Percentiles rank a stretch among this genome's conserved stretches.
phyloP scores from a whole-genome alignment of 495 filamentous ascomycete genomes.

The Aspergillus affinis region DNA sequence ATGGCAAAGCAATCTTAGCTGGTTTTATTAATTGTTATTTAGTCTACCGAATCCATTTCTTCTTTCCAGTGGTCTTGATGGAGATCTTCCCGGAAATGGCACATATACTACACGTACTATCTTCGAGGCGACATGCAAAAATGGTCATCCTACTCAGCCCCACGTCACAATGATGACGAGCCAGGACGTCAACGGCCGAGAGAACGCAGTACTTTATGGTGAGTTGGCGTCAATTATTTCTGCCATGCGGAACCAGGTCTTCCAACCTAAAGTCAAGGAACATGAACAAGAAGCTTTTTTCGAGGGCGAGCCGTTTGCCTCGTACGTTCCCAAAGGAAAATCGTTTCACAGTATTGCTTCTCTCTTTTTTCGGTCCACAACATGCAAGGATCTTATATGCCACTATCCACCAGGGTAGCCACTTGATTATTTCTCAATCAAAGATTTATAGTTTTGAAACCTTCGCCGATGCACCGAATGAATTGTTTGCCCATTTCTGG shows the following conservation, averaged over 20 bases:
- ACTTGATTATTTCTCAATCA: neutral
- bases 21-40: neutral
- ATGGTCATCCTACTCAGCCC: neutral
- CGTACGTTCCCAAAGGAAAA: conserved; percentile 4
- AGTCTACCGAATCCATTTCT: neutral
- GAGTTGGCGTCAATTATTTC: neutral
- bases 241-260: conserved; percentile 1
- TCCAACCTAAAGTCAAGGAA: neutral
- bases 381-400: conserved; percentile 10
- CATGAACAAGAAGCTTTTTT: neutral
- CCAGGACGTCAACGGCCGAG: neutral
- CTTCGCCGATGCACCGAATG: neutral
- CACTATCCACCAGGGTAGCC: neutral
- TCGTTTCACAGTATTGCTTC: neutral
- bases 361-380: neutral
- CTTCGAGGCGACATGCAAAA: neutral
- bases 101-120: no score
- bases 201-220: neutral
- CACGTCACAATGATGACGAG: neutral
- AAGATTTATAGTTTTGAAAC: neutral
- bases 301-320: neutral
- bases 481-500: neutral
- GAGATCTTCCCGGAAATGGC: neutral
- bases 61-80: neutral
- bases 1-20: no score